Conservation (phyloP, 2,329 filamentous ascomycete genomes). For the Fusarium nodosum region DNA sequence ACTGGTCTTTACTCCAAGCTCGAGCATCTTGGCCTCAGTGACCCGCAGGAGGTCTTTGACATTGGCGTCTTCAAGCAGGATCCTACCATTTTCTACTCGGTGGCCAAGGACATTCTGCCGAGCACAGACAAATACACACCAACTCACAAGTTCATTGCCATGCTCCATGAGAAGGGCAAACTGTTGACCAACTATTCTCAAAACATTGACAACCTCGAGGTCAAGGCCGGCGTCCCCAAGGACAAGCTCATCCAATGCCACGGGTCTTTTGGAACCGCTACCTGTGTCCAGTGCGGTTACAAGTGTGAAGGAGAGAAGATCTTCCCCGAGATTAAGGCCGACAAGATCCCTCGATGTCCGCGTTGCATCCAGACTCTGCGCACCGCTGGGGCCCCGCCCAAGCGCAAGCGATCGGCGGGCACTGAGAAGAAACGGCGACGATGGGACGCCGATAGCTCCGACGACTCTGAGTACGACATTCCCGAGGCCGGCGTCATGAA, state of each 20-base stretch:
- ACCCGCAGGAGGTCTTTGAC: slow-evolving; percentile 96
- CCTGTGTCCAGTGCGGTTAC: slow-evolving; percentile 84
- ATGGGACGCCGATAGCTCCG: slow-evolving; percentile 56
- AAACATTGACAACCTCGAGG: slow-evolving; percentile 97
- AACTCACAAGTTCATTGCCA: slow-evolving; percentile 92
- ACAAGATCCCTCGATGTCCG: slow-evolving; percentile 82
- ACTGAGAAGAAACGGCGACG: slow-evolving; percentile 60
- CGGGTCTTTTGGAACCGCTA: slow-evolving; percentile 93
- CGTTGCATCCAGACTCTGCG: slow-evolving; percentile 72
- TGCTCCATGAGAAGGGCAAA: slow-evolving; percentile 89
- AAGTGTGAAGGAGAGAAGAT: slow-evolving; percentile 81
- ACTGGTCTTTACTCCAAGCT: slow-evolving; percentile 92
- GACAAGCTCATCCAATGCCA: slow-evolving; percentile 96
- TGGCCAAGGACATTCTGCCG: slow-evolving; percentile 92
- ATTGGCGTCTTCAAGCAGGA: slow-evolving; percentile 88
- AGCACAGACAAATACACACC: slow-evolving; percentile 85
- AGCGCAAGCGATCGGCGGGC: slow-evolving; percentile 59
- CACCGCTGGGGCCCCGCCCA: slow-evolving; percentile 47
- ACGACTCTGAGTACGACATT: slow-evolving; percentile 66
- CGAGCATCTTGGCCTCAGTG: slow-evolving; percentile 79
- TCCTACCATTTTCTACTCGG: slow-evolving; percentile 89
- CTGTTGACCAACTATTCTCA: slow-evolving; percentile 98
- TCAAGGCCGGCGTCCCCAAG: slow-evolving; percentile 82
- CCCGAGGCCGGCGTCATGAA: slow-evolving; percentile 86
- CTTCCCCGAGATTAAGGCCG: slow-evolving; percentile 82